These are phyloP conservation scores for Solanum etuberosum DNA, from an alignment of 257 asterid species.

Conservation along the genomic window DNA sequence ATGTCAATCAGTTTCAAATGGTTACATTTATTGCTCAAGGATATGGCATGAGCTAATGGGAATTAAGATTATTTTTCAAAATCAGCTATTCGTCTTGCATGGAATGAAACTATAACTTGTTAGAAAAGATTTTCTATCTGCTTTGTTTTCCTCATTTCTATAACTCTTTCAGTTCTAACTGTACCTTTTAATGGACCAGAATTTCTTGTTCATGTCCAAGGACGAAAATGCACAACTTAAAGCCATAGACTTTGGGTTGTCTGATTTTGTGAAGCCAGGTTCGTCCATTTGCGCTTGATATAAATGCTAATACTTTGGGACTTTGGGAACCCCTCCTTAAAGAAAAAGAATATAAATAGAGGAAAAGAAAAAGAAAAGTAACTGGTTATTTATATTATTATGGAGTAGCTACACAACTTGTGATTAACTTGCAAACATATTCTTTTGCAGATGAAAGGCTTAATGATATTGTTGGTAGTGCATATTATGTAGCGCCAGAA, in stretches of 20 bases:
- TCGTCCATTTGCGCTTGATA: background rate
- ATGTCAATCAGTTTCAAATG: background rate
- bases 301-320: background rate
- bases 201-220: slow-evolving; percentile 12
- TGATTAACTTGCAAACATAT: background rate
- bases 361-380: background rate
- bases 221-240: slow-evolving; percentile 13
- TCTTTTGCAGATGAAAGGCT: slow-evolving; percentile 72
- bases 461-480: slow-evolving; percentile 95
- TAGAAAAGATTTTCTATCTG: background rate
- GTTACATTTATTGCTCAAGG: background rate
- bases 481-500: slow-evolving; percentile 95
- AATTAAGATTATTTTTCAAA: background rate
- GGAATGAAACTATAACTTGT: background rate
- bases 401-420: background rate
- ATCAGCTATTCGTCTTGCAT: background rate
- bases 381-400: background rate
- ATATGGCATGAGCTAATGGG: background rate
- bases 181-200: slow-evolving; percentile 25
- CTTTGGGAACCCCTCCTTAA: background rate
- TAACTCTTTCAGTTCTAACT: slow-evolving; percentile 14
- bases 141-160: background rate
- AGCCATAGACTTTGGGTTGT: slow-evolving; percentile 17
- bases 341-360: background rate
- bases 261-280: slow-evolving; percentile 23